Evolutionary conservation across 495 filamentous ascomycete species (phyloP), one percentile per base, ranked within the genome.

Genomic region (Margaritispora aquatica): DNA sequence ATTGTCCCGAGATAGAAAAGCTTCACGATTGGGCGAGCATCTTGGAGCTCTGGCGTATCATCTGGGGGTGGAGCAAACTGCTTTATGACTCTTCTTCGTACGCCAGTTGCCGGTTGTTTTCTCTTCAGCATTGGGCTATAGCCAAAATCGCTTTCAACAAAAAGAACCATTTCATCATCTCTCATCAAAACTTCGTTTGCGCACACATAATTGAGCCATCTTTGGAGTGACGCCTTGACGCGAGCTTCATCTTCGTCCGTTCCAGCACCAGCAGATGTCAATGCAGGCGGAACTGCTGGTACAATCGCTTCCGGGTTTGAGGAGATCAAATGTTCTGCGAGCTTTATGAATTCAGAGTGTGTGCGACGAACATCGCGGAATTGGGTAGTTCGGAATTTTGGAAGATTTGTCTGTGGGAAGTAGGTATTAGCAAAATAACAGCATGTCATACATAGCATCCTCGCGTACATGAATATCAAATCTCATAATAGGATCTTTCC

Each of bases 61-160:
- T 99, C 95, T 7, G 93, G 90, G 0, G 95, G 95, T 5, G 95
- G 95, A 17, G 95, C 95, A 69, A 99, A 99, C 72, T 99, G 95
- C 77, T 99, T 99, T 72, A 99, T 79, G 44, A 97, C 84, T 74
- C 95, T 94, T 64, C 95, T 84, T 44, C 93, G 84, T 57, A 97
- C 90, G 38, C 95, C 95, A 0, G 95, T 99, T 17, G 95, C 95
- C 5, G 95, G 95, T 73, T 99, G 95, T 75, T 96, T 96, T 79
- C 90, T 88, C 65, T 90, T 85, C 20, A 97, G 85, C 60, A 97
- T 88, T 4, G 95, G 95, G 66, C 91, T 96, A 70, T 99, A 99
- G 22, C 95, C 95, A 71, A 96, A 96, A 72, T 99, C 95, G 65
- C 90, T 94, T 70, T 99, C 95, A 22, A 97, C 92, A 61, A 99